Conservation (phyloP, 2,329 filamentous ascomycete genomes). For the Chrysoporthe cubensis region DNA sequence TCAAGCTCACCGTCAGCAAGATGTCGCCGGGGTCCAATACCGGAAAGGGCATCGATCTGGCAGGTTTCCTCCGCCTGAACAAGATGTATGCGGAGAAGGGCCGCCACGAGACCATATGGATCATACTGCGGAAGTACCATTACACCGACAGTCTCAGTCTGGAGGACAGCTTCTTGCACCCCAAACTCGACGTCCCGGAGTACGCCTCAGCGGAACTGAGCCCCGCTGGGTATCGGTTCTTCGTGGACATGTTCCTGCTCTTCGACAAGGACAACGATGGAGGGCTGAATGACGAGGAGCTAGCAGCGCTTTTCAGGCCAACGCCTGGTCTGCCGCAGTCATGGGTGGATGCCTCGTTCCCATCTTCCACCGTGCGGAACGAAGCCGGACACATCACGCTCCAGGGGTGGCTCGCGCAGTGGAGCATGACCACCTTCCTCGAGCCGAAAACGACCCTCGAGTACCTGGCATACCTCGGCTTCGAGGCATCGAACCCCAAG, state of each 20-base stretch:
- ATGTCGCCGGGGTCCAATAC: conserved; percentile 64
- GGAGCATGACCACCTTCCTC: conserved; percentile 99
- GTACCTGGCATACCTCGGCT: conserved; percentile 94
- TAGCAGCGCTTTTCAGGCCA: conserved; percentile 86
- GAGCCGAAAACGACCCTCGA: conserved; percentile 94
- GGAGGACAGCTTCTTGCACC: conserved; percentile 87
- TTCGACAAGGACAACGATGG: conserved; percentile 99
- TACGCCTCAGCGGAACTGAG: conserved; percentile 93
- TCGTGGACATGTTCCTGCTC: conserved; percentile 91
- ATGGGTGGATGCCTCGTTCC: conserved; percentile 89
- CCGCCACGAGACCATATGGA: conserved; percentile 97
- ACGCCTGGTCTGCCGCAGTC: conserved; percentile 86
- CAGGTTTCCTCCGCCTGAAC: conserved; percentile 87
- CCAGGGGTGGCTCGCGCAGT: conserved; percentile 97
- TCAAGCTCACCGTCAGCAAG: conserved; percentile 84
- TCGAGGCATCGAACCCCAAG: conserved; percentile 78
- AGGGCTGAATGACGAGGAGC: conserved; percentile 82
- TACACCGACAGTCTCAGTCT: conserved; percentile 95
- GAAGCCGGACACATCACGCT: conserved; percentile 94
- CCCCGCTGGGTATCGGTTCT: conserved; percentile 93
- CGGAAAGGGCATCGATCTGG: conserved; percentile 75
- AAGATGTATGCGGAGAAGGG: conserved; percentile 97
- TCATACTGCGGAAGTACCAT: conserved; percentile 90
- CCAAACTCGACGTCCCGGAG: conserved; percentile 91
- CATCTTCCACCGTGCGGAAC: conserved; percentile 90